A percentile compares a stretch with the other conserved stretches of the same genome.
phyloP scores from a whole-genome alignment of 148 eudicot genomes.

The Oxyria digyna region DNA sequence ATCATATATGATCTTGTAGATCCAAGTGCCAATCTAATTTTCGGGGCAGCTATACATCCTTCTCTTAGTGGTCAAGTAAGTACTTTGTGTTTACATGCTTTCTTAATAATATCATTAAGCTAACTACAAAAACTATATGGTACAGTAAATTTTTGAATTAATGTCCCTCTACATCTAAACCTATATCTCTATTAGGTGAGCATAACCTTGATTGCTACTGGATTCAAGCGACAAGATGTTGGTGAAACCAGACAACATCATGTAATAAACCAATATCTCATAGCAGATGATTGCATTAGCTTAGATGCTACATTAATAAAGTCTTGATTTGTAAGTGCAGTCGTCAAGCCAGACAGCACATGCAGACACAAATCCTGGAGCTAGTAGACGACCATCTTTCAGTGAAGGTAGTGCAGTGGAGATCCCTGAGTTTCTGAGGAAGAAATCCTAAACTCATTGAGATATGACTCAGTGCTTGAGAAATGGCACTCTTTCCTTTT shows the following conservation, averaged over 20 bases:
- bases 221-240: constrained; percentile 68
- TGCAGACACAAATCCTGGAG: constrained; percentile 42
- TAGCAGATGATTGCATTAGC: not conserved
- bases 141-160: not conserved
- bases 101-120: not conserved
- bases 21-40: constrained; percentile 93
- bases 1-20: constrained; percentile 97
- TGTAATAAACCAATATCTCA: constrained; percentile 21
- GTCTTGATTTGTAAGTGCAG: constrained; percentile 20
- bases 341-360: constrained; percentile 41
- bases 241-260: constrained; percentile 46
- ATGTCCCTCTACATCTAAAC: not conserved
- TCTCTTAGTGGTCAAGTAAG: constrained; percentile 84
- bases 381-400: constrained; percentile 51
- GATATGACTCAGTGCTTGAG: no score
- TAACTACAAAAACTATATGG: not conserved
- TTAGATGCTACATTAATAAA: not conserved
- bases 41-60: constrained; percentile 96
- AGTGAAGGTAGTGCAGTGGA: constrained; percentile 75
- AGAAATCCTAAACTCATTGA: constrained; percentile 80
- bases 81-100: not conserved
- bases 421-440: constrained; percentile 93
- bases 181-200: constrained; percentile 35
- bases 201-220: constrained; percentile 72
- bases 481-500: not conserved